Evolutionary conservation across 2,329 filamentous ascomycete species (phyloP).

Genomic region (Phyllosticta citrichinensis): DNA sequence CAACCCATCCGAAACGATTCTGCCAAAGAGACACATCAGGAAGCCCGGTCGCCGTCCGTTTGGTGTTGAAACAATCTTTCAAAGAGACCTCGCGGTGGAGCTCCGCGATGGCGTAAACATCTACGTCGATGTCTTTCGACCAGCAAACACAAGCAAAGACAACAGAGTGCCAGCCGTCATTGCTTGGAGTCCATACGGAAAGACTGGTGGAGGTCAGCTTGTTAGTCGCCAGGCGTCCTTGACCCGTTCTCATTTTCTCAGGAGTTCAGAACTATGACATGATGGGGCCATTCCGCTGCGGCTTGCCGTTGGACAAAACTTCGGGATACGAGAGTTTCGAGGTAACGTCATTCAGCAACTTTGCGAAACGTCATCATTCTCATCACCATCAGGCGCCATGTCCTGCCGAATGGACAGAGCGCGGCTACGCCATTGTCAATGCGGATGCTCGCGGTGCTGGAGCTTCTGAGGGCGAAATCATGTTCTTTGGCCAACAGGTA

Average conservation of each 20-base stretch:
- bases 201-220: constrained; percentile 15
- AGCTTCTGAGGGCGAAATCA: constrained; percentile 24
- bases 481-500: constrained; percentile 1
- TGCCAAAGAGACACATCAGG: not conserved
- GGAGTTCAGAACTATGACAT: not conserved
- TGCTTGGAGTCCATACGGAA: constrained; percentile 38
- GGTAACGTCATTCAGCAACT: not conserved
- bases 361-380: not conserved
- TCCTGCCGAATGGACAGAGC: constrained; percentile 26
- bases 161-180: constrained; percentile 34
- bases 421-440: constrained; percentile 27
- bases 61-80: constrained; percentile 30
- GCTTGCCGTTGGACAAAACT: constrained; percentile 21
- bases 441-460: constrained; percentile 23
- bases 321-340: constrained; percentile 35
- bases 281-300: constrained; percentile 5
- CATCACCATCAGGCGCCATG: constrained; percentile 22
- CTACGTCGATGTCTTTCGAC: constrained; percentile 38
- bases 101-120: constrained; percentile 34
- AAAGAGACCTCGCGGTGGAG: constrained; percentile 36
- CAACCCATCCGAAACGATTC: not conserved
- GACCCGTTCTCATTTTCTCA: not conserved
- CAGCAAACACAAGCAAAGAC: constrained; percentile 19
- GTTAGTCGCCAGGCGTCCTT: too few relatives aligned
- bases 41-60: constrained; percentile 17